Conservation (phyloP, 345 rosid species). For the Populus simonii region DNA sequence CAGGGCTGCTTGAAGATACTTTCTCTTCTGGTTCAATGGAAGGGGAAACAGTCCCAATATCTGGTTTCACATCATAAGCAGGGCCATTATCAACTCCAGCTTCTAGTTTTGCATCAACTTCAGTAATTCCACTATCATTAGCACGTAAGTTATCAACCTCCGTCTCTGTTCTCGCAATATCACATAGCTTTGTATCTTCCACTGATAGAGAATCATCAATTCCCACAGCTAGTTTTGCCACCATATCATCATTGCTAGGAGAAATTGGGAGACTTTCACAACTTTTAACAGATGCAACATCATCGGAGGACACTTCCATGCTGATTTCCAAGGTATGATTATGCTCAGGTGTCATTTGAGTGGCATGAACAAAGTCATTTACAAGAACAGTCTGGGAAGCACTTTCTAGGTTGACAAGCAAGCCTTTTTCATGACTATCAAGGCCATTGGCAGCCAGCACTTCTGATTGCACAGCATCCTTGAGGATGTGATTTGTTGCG, state of each 20-base stretch:
- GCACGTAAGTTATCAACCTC: constrained; percentile 12
- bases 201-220: constrained; percentile 5
- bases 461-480: constrained; percentile 16
- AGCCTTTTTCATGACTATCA: constrained; percentile 21
- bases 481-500: background rate
- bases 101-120: constrained; percentile 8
- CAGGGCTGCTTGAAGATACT: background rate
- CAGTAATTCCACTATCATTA: constrained; percentile 1
- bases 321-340: constrained; percentile 22
- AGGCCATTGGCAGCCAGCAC: constrained; percentile 22
- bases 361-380: constrained; percentile 24
- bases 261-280: constrained; percentile 11
- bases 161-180: constrained; percentile 6
- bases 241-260: constrained; percentile 9
- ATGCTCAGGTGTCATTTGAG: constrained; percentile 30
- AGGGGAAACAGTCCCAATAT: constrained; percentile 13
- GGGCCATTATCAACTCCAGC: constrained; percentile 18
- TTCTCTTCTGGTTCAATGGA: constrained; percentile 14
- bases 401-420: constrained; percentile 17
- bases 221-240: constrained; percentile 15
- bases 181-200: background rate
- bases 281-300: constrained; percentile 19
- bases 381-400: constrained; percentile 17
- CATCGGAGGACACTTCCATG: constrained; percentile 12
- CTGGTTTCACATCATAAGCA: constrained; percentile 6